Conservation (phyloP, 1,139 yeast genomes). For the Schwanniomyces etchellsii region DNA sequence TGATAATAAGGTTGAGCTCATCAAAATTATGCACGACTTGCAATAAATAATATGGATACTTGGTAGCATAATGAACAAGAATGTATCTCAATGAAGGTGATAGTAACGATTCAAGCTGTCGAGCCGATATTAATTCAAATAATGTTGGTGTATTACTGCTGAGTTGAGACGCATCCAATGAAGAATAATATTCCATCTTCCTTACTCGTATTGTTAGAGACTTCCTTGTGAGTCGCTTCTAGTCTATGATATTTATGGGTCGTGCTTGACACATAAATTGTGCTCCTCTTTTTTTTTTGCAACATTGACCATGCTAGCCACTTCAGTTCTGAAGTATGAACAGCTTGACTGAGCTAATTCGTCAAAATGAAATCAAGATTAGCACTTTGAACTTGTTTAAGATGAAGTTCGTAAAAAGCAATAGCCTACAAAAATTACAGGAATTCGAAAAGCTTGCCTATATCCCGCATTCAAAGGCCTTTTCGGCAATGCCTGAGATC, state of each 20-base stretch:
- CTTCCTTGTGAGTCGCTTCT: no score
- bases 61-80: slow-evolving; percentile 73
- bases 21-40: slow-evolving; percentile 66
- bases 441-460: no score
- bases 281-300: no score
- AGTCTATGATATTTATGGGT: no score
- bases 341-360: neutral
- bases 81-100: slow-evolving; percentile 82
- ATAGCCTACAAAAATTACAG: no score
- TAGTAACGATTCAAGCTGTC: slow-evolving; percentile 69
- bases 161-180: slow-evolving; percentile 68
- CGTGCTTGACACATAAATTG: no score
- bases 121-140: slow-evolving; percentile 76
- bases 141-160: slow-evolving; percentile 76
- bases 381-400: neutral
- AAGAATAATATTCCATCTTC: slow-evolving; percentile 75
- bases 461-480: no score
- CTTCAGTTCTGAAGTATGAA: no score
- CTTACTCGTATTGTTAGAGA: no score
- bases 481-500: no score
- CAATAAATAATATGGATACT: slow-evolving; percentile 67
- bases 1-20: slow-evolving; percentile 58
- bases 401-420: no score
- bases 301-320: no score
- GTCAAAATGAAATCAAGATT: neutral